Percentiles rank a stretch among this genome's conserved stretches.
Conservation (phyloP, 768 basidiomycete genomes). For the Calocybe cyanea region DNA sequence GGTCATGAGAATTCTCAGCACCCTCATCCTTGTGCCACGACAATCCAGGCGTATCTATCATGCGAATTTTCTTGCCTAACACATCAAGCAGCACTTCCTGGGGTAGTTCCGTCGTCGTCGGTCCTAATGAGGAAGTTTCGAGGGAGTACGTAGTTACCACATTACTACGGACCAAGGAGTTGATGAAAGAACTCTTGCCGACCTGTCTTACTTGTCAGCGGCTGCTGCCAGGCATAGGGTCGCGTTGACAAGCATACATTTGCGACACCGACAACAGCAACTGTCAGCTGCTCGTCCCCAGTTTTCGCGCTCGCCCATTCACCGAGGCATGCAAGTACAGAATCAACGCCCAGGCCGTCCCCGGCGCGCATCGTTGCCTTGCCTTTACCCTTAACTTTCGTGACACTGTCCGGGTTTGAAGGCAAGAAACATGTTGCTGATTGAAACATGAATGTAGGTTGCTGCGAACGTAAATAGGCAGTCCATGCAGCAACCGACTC, state of each 20-base stretch:
- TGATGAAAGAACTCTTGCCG: slow-evolving; percentile 84
- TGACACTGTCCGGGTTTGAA: slow-evolving; percentile 17
- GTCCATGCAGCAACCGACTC: slow-evolving; percentile 76
- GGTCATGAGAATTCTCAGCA: slow-evolving; percentile 32
- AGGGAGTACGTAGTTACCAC: slow-evolving; percentile 59
- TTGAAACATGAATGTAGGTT: slow-evolving; percentile 70
- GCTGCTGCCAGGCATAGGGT: background rate
- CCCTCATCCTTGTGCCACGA: slow-evolving; percentile 44
- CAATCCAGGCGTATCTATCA: slow-evolving; percentile 91
- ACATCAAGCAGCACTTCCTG: slow-evolving; percentile 55
- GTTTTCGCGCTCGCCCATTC: slow-evolving; percentile 45
- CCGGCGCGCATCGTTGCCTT: slow-evolving; percentile 35
- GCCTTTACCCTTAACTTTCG: slow-evolving; percentile 40
- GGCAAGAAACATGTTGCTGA: slow-evolving; percentile 68
- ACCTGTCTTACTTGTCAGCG: slow-evolving; percentile 35
- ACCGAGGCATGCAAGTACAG: slow-evolving; percentile 45
- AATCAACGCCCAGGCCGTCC: slow-evolving; percentile 62
- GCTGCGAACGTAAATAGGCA: slow-evolving; percentile 49
- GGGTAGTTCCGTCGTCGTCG: slow-evolving; percentile 69
- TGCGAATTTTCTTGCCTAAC: slow-evolving; percentile 46
- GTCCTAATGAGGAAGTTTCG: slow-evolving; percentile 47
- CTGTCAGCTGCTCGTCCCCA: slow-evolving; percentile 48
- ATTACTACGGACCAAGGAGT: slow-evolving; percentile 59
- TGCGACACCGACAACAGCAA: slow-evolving; percentile 81
- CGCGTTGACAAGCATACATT: slow-evolving; percentile 50